Conservation (phyloP, 345 rosid species). For the Populus pruinosa region DNA sequence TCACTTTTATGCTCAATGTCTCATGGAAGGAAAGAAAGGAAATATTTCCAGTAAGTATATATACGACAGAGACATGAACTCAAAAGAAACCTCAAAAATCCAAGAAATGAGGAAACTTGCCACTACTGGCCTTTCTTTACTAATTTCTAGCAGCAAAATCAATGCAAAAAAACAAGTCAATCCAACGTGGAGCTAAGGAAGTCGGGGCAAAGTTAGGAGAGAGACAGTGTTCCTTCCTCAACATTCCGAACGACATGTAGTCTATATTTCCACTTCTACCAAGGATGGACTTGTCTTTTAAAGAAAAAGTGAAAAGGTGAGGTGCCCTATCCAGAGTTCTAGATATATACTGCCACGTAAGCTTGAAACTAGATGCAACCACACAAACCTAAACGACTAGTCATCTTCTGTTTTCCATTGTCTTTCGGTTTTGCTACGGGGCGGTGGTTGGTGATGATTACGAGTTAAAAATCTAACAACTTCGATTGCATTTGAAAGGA, state of each 20-base stretch:
- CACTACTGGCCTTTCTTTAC: not conserved
- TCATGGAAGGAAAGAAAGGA: not conserved
- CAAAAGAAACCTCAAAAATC: not conserved
- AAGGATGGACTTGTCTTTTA: not conserved
- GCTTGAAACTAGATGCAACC: not conserved
- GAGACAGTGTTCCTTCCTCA: not conserved
- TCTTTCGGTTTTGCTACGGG: not conserved
- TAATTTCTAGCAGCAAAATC: not conserved
- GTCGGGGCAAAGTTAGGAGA: not conserved
- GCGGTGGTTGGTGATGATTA: no score
- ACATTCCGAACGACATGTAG: not conserved
- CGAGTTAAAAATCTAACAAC: not conserved
- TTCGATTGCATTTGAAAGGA: not conserved
- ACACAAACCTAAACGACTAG: not conserved
- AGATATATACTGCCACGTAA: not conserved
- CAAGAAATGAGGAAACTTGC: not conserved
- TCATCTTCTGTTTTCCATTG: not conserved
- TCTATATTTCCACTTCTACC: not conserved
- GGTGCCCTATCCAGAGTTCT: not conserved
- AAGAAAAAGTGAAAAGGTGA: not conserved
- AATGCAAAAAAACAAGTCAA: not conserved
- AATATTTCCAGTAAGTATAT: not conserved
- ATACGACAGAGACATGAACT: not conserved
- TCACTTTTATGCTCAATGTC: not conserved
- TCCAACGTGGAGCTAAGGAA: not conserved